Base-by-base conservation (phyloP, 768 basidiomycete genomes). In the Leccinum variicolor region DNA sequence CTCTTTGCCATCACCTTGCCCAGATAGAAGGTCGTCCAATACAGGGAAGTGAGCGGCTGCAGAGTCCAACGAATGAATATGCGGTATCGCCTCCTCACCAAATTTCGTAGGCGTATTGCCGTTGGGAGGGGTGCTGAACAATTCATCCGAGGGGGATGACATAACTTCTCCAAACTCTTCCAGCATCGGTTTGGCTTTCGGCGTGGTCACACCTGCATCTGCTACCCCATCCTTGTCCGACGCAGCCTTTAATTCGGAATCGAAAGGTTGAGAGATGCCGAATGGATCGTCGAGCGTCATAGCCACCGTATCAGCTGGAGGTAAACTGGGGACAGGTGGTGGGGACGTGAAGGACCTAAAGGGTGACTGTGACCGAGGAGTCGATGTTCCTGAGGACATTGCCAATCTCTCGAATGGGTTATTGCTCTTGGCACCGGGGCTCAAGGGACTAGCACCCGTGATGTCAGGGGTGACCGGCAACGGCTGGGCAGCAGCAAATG, bases 401-500 rank as follows among this genome's bases (percentile, higher is more conserved):
- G 78, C 76, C 29, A 94, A 71, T 48, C 87, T 77, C 58, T 92
- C 94, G 66, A 98, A 98, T 4, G 94, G 95, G 70, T 98, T 98
- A 66, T 89, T 96, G 66, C 90, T 94, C 77, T 90, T 90, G 55
- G 73, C 70, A 47, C 71, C 69, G 6, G 75, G 73, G 23, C 84
- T 79, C 36, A 75, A 64, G 6, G 85, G 81, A 31, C 47, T 50
- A 50, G 61, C 56, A 43, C 79, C 83, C 1, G 79, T 77, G 7
- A 79, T 63, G 45, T 87, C 84, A 39, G 93, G 92, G 0, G 90
- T 85, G 21, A 75, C 67, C 7, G 92, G 92, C 25, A 93, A 77
- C 2, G 89, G 84, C 13, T 90, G 84, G n/a, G 82, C 75, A 17
- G 86, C 84, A 47, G 92, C 89, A 62, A 86, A 79, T 4, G 75